These are phyloP conservation scores for Agrostemma githago DNA, from an alignment of 148 eudicot species.

Conservation along the genomic window DNA sequence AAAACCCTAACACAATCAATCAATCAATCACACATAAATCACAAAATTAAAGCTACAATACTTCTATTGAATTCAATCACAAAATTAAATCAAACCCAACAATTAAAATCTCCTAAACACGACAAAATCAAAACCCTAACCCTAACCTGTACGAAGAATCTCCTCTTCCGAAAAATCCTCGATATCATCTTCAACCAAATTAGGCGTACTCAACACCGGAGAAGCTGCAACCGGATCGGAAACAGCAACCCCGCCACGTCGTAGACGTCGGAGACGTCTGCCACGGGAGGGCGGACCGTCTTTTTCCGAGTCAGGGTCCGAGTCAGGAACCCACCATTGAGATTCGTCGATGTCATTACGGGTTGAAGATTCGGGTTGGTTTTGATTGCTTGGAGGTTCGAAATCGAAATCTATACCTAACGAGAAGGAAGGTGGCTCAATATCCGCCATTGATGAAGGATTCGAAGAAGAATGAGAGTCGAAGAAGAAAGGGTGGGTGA, in stretches of 20 bases:
- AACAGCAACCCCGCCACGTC: conserved; percentile 39
- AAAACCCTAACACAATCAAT: neutral
- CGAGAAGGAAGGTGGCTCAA: conserved; percentile 82
- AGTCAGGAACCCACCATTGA: conserved; percentile 29
- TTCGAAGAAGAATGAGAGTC: neutral
- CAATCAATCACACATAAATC: neutral
- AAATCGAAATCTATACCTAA: conserved; percentile 70
- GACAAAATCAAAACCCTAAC: neutral
- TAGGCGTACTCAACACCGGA: conserved; percentile 2
- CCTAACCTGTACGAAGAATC: conserved; percentile 32
- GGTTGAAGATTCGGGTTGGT: conserved; percentile 21
- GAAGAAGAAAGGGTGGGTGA: neutral
- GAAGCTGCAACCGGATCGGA: conserved; percentile 17
- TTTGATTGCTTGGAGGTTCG: conserved; percentile 33
- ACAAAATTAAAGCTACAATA: neutral
- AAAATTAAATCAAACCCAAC: neutral
- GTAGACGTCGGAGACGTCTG: conserved; percentile 55
- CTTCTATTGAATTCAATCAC: neutral
- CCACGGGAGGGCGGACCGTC: conserved; percentile 11
- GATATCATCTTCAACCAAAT: conserved; percentile 56
- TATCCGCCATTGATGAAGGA: conserved; percentile 40
- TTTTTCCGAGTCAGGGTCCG: conserved; percentile 28
- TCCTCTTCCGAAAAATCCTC: conserved; percentile 76
- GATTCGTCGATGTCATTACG: conserved; percentile 31
- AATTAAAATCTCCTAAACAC: neutral